These are phyloP conservation scores for Vitis hybrid DNA, from an alignment of 177 flowering plant species.

Conservation along the genomic window DNA sequence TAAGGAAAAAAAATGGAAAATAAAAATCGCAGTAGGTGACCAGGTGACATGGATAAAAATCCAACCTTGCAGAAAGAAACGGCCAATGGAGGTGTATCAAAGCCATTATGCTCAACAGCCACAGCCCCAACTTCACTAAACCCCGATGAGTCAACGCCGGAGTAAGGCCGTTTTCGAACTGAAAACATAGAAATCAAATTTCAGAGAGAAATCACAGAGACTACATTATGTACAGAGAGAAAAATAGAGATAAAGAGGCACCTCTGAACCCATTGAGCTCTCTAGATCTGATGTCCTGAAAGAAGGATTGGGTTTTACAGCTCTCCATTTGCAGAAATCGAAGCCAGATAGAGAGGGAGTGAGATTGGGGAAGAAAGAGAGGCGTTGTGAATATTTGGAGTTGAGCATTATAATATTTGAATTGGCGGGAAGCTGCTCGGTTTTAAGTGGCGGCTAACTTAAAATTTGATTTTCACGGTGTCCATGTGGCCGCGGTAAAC, in stretches of 20 bases:
- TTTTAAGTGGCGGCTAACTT: too few species aligned
- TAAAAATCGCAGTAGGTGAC: neutral
- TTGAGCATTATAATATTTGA: too few species aligned
- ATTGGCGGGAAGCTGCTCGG: too few species aligned
- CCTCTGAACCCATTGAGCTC: conserved; percentile 88
- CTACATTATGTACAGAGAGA: neutral
- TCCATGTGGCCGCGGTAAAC: too few species aligned
- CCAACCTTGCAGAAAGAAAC: conserved; percentile 78
- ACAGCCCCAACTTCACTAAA: conserved; percentile 45
- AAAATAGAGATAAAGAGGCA: conserved; percentile 12
- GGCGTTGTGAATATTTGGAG: neutral
- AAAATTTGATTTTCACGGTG: too few species aligned
- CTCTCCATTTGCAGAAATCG: conserved; percentile 31
- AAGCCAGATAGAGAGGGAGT: neutral
- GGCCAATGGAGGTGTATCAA: conserved; percentile 76
- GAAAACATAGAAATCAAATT: conserved; percentile 6
- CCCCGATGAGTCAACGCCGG: conserved; percentile 26
- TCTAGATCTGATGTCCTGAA: conserved; percentile 62
- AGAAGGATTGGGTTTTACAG: conserved; percentile 41
- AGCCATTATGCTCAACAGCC: conserved; percentile 52
- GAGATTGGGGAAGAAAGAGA: neutral
- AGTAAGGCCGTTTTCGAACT: conserved; percentile 64
- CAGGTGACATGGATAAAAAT: neutral
- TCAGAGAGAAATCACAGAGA: neutral
- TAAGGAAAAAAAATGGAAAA: neutral